These are phyloP conservation scores for Ochetophila trinervis DNA, from an alignment of 306 rosid genomes.

Conservation along the genomic window DNA sequence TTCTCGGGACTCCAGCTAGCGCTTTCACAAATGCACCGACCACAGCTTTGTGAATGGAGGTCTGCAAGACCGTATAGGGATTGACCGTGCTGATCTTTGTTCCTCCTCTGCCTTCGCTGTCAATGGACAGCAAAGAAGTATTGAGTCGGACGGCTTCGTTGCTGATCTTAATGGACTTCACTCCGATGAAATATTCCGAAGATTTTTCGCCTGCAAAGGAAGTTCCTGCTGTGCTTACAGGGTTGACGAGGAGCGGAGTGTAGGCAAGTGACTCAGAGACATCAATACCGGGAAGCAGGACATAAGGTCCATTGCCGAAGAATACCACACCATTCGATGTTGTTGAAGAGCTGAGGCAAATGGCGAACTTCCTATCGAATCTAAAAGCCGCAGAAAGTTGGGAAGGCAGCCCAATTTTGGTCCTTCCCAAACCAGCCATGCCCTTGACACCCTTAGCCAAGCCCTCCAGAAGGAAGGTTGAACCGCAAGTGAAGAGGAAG, in stretches of 20 bases:
- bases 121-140: conserved; percentile 34
- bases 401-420: conserved; percentile 37
- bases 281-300: conserved; percentile 28
- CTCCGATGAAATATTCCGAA: conserved; percentile 45
- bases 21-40: conserved; percentile 33
- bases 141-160: conserved; percentile 23
- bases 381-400: conserved; percentile 44
- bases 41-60: conserved; percentile 47
- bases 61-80: conserved; percentile 49
- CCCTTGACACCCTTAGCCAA: conserved; percentile 48
- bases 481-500: conserved; percentile 42
- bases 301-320: conserved; percentile 49
- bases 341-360: conserved; percentile 42
- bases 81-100: conserved; percentile 56
- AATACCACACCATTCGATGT: conserved; percentile 30
- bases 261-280: conserved; percentile 10
- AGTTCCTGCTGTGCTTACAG: not conserved
- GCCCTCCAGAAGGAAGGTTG: conserved; percentile 28
- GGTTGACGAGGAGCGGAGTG: conserved; percentile 15
- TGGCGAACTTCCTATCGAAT: conserved; percentile 43
- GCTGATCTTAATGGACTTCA: conserved; percentile 35
- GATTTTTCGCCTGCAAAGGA: conserved; percentile 36
- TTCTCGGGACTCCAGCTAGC: conserved; percentile 15
- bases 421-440: conserved; percentile 53
- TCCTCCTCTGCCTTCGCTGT: conserved; percentile 48